Evolutionary conservation across 371 early-diverging fungal genomes (phyloP).

Genomic region (Mucor lusitanicus): DNA sequence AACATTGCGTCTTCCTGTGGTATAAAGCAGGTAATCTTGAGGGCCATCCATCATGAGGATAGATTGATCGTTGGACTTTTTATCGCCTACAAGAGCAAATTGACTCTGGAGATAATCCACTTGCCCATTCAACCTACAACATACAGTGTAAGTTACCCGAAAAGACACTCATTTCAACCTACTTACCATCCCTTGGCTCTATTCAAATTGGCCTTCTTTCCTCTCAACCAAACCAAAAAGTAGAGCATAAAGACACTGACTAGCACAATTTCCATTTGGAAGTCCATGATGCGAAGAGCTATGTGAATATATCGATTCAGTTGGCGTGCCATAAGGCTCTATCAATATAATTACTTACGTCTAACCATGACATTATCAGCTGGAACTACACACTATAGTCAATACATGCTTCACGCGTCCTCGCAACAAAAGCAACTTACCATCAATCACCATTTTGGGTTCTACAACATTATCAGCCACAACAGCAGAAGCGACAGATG

Average conservation of each 20-base stretch:
- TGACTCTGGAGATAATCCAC: conserved; percentile 44
- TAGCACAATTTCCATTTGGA: conserved; percentile 36
- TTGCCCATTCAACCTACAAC: conserved; percentile 38
- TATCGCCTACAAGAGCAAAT: conserved; percentile 71
- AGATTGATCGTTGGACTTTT: conserved; percentile 33
- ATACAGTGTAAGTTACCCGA: too few species aligned
- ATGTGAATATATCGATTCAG: background rate
- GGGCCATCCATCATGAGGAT: conserved; percentile 72
- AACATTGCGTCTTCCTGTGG: conserved; percentile 72
- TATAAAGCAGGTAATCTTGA: conserved; percentile 69
- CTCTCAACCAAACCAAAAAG: conserved; percentile 31
- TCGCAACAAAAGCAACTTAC: background rate
- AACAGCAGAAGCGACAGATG: background rate
- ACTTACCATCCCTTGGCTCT: conserved; percentile 46
- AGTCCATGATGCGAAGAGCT: conserved; percentile 34
- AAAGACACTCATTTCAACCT: too few species aligned
- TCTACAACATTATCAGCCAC: background rate
- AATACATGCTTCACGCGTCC: background rate
- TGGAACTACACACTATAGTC: background rate
- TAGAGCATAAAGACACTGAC: conserved; percentile 19
- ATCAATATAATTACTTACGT: conserved; percentile 8
- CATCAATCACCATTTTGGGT: conserved; percentile 5
- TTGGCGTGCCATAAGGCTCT: background rate
- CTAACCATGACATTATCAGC: conserved; percentile 13
- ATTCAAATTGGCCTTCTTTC: conserved; percentile 31